Base-by-base conservation (phyloP, 441 rosid species). In the Iberis amara region DNA sequence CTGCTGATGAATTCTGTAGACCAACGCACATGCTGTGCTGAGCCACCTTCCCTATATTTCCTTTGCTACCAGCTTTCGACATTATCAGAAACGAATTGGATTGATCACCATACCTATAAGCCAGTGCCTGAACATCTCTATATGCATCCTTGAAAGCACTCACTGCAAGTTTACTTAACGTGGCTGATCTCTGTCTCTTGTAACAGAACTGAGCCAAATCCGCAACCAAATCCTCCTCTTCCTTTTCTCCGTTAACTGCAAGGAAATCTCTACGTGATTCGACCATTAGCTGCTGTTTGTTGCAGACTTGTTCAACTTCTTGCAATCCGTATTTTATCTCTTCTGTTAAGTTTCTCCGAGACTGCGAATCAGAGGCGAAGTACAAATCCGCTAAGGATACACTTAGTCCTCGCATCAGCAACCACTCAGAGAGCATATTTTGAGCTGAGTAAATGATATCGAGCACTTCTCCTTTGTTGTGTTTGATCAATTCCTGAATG, bases 31-130 rank as follows among this genome's bases (percentile, higher is more conserved):
- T 75, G 73, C 96, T 80, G 36, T 94, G 99, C 62, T 94, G 97
- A 30, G 77, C 95, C 15, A 94, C 58, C 68, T 80, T 89, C 68
- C 78, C 73, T 15, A 87, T 63, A 64, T 75, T 94, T 26, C 99
- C 99, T 76, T 94, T 94, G 71, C 99, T 94, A 56, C 97, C 99
- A 5, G 97, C 79, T 72, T 81, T 89, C 51, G 69, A 77, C 99
- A 94, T 89, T 35, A 77, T 69, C 70, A 94, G 31, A 52, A 94
- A 73, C 3, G 97, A 75, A 40, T 94, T 94, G 10, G 80, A 83
- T 44, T 64, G 65, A 7, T 73, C 70, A 0, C 85, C 88, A 60
- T 89, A 82, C 55, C 73, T 81, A 57, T 72, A 83, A 12, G 73
- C 79, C 61, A 94, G 62, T 62, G 70, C 83, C 55, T 85, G 96